Base-by-base conservation (phyloP, 805 yeast genomes). In the Candida vartiovaarae region DNA sequence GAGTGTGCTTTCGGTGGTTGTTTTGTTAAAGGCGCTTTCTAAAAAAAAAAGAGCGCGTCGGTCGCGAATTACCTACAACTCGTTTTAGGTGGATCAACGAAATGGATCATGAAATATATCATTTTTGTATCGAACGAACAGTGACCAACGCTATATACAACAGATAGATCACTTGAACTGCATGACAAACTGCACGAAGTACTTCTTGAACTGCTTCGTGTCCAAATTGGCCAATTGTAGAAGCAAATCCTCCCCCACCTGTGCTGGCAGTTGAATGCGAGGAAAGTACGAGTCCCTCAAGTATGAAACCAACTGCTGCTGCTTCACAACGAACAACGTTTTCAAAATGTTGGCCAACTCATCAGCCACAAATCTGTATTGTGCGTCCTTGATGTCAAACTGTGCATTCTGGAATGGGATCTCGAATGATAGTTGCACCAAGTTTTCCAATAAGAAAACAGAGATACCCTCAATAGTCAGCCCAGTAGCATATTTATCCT, bases 301-400 rank as follows among this genome's bases (percentile, higher is more conserved):
- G 57, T 78, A 84, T 43, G 64, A 66, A 24, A 76, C 63, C 53
- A 82, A 67, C 25, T 63, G 68, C 29, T 62, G 66, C 9, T 76
- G 68, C 49, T 72, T 75, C 28, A 66, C 71, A 5, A 66, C 68
- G 50, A 70, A 82, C 48, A 85, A 68, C 2, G 83, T 72, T 52
- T 78, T 83, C 59, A 90, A 75, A 24, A 88, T 65, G 36, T 77
- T 68, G 1, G 93, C 78, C 10, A 86, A 68, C 56, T 91, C 99
- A 51, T 79, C 76, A 2, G 88, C 81, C 33, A 85, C 72, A 46
- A 81, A 72, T 55, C 91, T 74, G 51, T 75, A 77, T 59, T 86
- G 90, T 4, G 95, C 95, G 61, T 89, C 96, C 50, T 78, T 77
- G 39, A 80, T 66, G 56, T 82, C 77, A 54, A 82, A 80, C 32